phyloP scores from a whole-genome alignment of 2,329 filamentous ascomycete genomes.

The Pseudofabraea citricarpa region DNA sequence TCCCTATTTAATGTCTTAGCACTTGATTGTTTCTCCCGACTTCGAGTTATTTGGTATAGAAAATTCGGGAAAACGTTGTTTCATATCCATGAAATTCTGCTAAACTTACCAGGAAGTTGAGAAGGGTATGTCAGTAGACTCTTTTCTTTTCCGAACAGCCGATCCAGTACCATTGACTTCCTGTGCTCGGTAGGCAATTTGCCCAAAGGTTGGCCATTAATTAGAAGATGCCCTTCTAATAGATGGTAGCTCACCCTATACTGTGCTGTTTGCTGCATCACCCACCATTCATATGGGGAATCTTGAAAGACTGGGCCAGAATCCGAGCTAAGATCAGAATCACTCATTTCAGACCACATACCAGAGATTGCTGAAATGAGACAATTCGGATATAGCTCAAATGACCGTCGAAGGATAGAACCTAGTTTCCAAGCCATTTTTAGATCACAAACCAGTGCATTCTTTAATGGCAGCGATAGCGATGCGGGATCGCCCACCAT shows the following conservation, averaged over 20 bases:
- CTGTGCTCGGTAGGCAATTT: slow-evolving; percentile 49
- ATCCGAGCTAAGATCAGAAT: slow-evolving; percentile 9
- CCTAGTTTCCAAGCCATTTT: slow-evolving; percentile 37
- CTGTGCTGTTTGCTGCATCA: slow-evolving; percentile 18
- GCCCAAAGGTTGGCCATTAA: slow-evolving; percentile 42
- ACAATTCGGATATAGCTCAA: slow-evolving; percentile 24
- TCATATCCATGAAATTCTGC: no score
- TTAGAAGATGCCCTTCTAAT: slow-evolving; percentile 41
- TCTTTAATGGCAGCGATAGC: slow-evolving; percentile 30
- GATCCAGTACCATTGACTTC: slow-evolving; percentile 34
- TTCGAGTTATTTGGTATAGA: no score
- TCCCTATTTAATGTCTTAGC: no score
- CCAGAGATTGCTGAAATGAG: slow-evolving; percentile 32
- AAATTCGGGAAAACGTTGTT: no score
- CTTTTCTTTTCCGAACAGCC: slow-evolving; percentile 51
- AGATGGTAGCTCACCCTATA: slow-evolving; percentile 39
- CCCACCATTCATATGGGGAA: slow-evolving; percentile 26
- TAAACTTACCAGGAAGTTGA: slow-evolving; percentile 36
- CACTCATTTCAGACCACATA: slow-evolving; percentile 37
- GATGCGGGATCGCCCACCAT: slow-evolving; percentile 30
- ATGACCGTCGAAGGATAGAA: slow-evolving; percentile 27
- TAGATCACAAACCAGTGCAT: slow-evolving; percentile 40
- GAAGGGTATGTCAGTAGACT: slow-evolving; percentile 50
- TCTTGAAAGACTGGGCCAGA: slow-evolving; percentile 21
- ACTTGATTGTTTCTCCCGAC: no score